Evolutionary conservation across 345 rosid species (phyloP).

Genomic region (Melaleuca quinquenervia): DNA sequence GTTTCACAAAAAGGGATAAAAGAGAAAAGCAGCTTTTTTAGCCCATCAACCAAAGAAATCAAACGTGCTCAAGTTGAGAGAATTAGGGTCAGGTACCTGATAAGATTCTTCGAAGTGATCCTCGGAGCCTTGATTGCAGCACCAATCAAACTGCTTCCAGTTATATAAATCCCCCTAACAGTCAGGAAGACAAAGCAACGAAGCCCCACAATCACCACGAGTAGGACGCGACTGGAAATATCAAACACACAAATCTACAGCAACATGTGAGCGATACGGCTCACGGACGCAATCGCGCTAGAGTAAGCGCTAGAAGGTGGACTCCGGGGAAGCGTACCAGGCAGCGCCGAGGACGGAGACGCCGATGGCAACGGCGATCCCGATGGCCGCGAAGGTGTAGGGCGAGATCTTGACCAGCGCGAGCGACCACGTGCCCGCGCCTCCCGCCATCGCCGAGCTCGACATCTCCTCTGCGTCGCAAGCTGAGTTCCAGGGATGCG

Average conservation of each 20-base stretch:
- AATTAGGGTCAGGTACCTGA: constrained; percentile 34
- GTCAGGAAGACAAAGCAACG: background rate
- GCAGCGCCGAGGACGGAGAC: constrained; percentile 99
- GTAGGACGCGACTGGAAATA: background rate
- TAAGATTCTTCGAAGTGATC: constrained; percentile 93
- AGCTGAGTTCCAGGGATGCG: background rate
- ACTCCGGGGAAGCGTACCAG: constrained; percentile 29
- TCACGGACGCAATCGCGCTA: background rate
- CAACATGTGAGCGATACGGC: background rate
- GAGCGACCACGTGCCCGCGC: constrained; percentile 66
- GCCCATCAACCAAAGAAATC: background rate
- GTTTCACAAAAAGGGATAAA: background rate
- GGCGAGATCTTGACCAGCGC: constrained; percentile 85
- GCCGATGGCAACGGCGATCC: constrained; percentile 92
- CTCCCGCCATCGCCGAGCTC: constrained; percentile 18
- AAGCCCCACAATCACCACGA: background rate
- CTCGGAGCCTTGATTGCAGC: constrained; percentile 99
- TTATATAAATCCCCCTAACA: constrained; percentile 87
- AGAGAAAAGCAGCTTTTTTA: background rate
- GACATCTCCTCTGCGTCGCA: constrained; percentile 5
- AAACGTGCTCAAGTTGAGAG: background rate
- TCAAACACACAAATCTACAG: background rate
- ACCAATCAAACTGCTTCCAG: constrained; percentile 97
- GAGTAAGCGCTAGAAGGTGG: background rate
- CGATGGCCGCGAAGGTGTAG: constrained; percentile 88